Evolutionary conservation across 2,329 filamentous ascomycete genomes (phyloP).

Genomic region (Endoconidiophora laricicola): DNA sequence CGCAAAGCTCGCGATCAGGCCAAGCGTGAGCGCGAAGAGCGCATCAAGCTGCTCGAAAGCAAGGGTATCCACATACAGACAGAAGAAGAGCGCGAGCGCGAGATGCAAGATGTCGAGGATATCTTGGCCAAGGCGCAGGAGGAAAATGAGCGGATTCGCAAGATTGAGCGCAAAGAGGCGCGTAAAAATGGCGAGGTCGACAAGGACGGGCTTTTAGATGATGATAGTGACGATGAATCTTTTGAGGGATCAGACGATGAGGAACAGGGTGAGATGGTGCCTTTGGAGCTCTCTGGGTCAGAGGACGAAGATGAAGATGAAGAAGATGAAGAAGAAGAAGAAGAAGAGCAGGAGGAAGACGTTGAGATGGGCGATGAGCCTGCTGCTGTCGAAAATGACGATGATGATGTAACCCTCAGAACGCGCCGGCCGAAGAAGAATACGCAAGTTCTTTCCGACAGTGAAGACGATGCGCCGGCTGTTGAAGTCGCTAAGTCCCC

Average conservation of each 20-base stretch:
- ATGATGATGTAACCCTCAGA: slow-evolving; percentile 26
- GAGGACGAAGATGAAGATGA: slow-evolving; percentile 24
- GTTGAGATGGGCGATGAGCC: slow-evolving; percentile 22
- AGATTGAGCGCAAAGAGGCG: slow-evolving; percentile 55
- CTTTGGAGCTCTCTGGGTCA: slow-evolving; percentile 29
- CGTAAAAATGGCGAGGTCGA: slow-evolving; percentile 35
- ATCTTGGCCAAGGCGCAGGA: slow-evolving; percentile 69
- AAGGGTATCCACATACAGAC: slow-evolving; percentile 73
- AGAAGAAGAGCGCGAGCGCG: slow-evolving; percentile 67
- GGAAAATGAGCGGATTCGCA: slow-evolving; percentile 64
- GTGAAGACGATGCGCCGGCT: slow-evolving; percentile 35
- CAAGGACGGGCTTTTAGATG: slow-evolving; percentile 37
- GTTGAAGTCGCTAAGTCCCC: slow-evolving; percentile 16
- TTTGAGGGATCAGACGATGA: slow-evolving; percentile 28
- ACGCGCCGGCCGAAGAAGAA: slow-evolving; percentile 36
- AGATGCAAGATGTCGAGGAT: slow-evolving; percentile 73
- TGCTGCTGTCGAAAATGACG: slow-evolving; percentile 23
- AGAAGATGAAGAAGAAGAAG: slow-evolving; percentile 22
- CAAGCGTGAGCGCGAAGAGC: slow-evolving; percentile 56
- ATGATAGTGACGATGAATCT: slow-evolving; percentile 38
- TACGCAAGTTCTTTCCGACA: slow-evolving; percentile 42
- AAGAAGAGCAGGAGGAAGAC: slow-evolving; percentile 25
- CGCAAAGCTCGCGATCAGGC: slow-evolving; percentile 67
- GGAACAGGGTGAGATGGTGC: slow-evolving; percentile 21
- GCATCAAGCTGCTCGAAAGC: slow-evolving; percentile 57